Base-by-base conservation (phyloP, 2,329 filamentous ascomycete species). In the Clonostachys rosea region DNA sequence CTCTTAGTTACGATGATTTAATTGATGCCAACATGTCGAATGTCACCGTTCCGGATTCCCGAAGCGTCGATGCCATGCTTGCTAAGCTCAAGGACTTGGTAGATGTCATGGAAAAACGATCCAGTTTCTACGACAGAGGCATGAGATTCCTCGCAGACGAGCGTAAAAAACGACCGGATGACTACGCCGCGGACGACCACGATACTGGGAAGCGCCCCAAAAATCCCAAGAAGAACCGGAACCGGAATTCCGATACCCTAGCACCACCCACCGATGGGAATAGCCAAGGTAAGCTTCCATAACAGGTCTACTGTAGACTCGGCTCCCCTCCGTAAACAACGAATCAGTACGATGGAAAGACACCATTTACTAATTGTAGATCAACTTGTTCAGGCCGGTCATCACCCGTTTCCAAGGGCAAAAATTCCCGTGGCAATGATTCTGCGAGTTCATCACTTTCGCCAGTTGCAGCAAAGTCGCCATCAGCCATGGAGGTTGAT, bases 131-230 rank as follows among this genome's bases (percentile, higher is more conserved):
- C 63, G 87, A 91, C 58, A 77, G 81, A 35, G 84, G 84, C 35
- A 88, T 92, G 81, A 73, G 88, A 47, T 75, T 88, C 54, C 70
- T 91, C 47, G 80, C 84, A 7, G 74, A 77, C 56, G 77, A 78
- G 59, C 75, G 84, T 45, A 88, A 89, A 62, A 78, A 83, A 40
- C 70, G 77, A 53, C 69, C 75, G 34, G 78, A 82, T 47, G 78
- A 83, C 46, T 70, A 65, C 42, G 72, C 53, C 51, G 59, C 73
- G 46, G 36, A n/a, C 14, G 74, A 65, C 30, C 77, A 79, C 41
- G 72, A 72, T 50, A 72, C 74, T 45, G 65, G 68, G 18, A 80
- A 80, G 57, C 78, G 80, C 60, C 69, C 74, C 20, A 91, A 91
- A 64, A 77, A 86, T 54, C 91, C 89, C 75, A 91, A 89, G 71